A percentile compares a stretch with the other conserved stretches of the same genome.
These are phyloP conservation scores for Hypoxylon crocopeplum DNA, from an alignment of 495 filamentous ascomycete species.

Conservation along the genomic window DNA sequence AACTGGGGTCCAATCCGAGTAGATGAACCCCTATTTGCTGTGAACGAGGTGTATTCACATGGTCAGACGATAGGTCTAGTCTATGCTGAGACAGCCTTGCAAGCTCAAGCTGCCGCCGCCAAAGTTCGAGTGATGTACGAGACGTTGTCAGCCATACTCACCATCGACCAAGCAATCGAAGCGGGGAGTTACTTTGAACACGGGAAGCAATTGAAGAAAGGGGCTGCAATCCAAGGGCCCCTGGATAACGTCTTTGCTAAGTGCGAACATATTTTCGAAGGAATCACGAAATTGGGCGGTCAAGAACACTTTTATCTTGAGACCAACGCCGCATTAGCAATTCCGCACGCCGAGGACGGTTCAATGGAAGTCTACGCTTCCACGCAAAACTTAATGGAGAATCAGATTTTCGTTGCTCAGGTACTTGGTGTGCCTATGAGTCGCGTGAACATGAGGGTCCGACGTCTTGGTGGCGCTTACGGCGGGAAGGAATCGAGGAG, in stretches of 20 bases:
- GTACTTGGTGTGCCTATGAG: slow-evolving; percentile 79
- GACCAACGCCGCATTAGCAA: slow-evolving; percentile 76
- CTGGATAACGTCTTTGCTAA: slow-evolving; percentile 67
- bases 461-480: slow-evolving; percentile 84
- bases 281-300: slow-evolving; percentile 77
- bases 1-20: slow-evolving; percentile 79
- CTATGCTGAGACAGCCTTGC: slow-evolving; percentile 70
- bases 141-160: slow-evolving; percentile 78
- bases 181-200: slow-evolving; percentile 74
- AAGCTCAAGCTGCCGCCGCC: slow-evolving; percentile 72
- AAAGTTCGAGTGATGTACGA: slow-evolving; percentile 81
- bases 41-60: slow-evolving; percentile 76
- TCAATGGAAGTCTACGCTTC: slow-evolving; percentile 84
- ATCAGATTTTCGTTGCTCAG: slow-evolving; percentile 70
- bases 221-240: slow-evolving; percentile 54
- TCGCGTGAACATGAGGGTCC: slow-evolving; percentile 78
- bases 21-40: slow-evolving; percentile 78
- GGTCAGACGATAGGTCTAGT: slow-evolving; percentile 87
- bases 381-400: slow-evolving; percentile 77
- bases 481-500: slow-evolving; percentile 86
- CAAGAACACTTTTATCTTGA: slow-evolving; percentile 93
- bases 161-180: slow-evolving; percentile 73
- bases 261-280: slow-evolving; percentile 73
- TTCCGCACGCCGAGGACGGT: slow-evolving; percentile 83
- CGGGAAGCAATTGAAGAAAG: slow-evolving; percentile 73